Evolutionary conservation across 371 early-diverging fungal species (phyloP), one percentile per base, ranked within the genome.

Genomic region (Mucor indicus): DNA sequence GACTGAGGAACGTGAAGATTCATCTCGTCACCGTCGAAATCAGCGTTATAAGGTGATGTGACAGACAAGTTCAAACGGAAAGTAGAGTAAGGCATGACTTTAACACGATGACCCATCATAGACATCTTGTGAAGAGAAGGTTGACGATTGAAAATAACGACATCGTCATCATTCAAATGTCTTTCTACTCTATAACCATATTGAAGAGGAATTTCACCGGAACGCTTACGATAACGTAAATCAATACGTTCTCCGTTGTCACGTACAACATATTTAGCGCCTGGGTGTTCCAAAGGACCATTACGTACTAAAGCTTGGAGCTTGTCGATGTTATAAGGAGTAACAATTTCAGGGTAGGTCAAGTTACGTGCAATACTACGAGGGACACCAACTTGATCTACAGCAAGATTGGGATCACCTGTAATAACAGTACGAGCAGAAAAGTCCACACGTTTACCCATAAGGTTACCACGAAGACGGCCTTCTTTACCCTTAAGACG

Each of bases 1-100:
- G 91, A 91, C 69, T 99, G 99, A 23, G 99, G 99, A 22, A 98
- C 95, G 70, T 99, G 99, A 75, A 99, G 71, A 73, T 99, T 99
- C 99, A 99, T 99, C 75, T 99, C 99, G 72, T 99, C 99, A 47
- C 99, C 99, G 70, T 99, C 99, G 76, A 99, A 99, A 84, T 99
- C 99, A 50, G 99, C 99, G 64, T 99, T 99, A 69, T 99, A 99
- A 13, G 99, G 99, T n/a, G 97, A 81, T 0, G 99, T 99, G 33
- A 96, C 99, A 33, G 98, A 96, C 33, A 99, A 75, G 62, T 99
- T 99, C 46, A 99, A 81, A 49, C 99, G 88, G 85, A 99, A 99
- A 4, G 99, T 99, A 20, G 96, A 96, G 67, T 92, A 95, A 1
- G 98, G 95, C 99, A 99, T 98, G 23, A 99, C 96, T 53, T 90